Evolutionary conservation across 495 filamentous ascomycete genomes (phyloP).

Genomic region (Trichoderma asperelloides): DNA sequence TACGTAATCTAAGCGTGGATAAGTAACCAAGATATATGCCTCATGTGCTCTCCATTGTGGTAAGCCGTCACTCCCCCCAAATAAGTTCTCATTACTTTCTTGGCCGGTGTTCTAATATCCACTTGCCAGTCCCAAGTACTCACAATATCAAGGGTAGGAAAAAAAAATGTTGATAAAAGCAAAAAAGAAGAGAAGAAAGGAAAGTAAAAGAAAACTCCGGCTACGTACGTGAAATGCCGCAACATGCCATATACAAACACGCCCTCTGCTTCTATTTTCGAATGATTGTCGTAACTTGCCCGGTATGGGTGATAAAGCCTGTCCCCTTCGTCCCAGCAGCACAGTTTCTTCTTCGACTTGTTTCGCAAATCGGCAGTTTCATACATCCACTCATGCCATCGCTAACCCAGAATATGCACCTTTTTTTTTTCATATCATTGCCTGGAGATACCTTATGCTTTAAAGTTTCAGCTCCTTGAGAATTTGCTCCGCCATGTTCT

Average conservation of each 20-base stretch:
- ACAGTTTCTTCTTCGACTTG: neutral
- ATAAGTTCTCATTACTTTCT: neutral
- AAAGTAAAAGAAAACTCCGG: neutral
- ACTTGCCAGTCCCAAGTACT: neutral
- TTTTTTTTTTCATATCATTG: neutral
- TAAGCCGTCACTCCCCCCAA: neutral
- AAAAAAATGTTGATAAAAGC: neutral
- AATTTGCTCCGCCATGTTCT: conserved; percentile 94
- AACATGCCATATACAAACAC: conserved; percentile 7
- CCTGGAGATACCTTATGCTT: conserved; percentile 6
- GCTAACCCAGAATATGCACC: neutral
- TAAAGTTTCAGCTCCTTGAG: conserved; percentile 77
- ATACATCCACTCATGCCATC: neutral
- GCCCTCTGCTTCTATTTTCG: neutral
- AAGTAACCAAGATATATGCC: conserved; percentile 8
- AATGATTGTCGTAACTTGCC: neutral
- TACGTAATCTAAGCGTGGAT: conserved; percentile 7
- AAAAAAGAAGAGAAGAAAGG: neutral
- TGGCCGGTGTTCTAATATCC: neutral
- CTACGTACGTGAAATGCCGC: conserved; percentile 8
- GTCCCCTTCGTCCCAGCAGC: neutral
- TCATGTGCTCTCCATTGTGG: neutral
- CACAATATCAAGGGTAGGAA: neutral
- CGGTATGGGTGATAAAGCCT: neutral
- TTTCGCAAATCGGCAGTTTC: neutral